Conservation (phyloP, 1,284 basidiomycete genomes). For the Rhodofomes roseus region DNA sequence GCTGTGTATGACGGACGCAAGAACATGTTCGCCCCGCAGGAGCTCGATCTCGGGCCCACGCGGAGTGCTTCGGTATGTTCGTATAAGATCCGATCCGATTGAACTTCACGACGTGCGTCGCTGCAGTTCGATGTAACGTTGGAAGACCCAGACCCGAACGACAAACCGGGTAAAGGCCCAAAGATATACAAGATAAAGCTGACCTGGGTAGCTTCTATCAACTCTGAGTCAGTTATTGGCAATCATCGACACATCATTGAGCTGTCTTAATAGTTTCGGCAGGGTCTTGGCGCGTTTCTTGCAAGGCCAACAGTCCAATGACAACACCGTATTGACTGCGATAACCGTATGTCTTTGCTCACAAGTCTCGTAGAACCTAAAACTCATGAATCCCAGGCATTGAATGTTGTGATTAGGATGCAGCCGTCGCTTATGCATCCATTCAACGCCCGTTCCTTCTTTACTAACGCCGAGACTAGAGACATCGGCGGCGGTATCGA, state of each 20-base stretch:
- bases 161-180: slow-evolving; percentile 35
- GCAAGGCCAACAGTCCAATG: slow-evolving; percentile 61
- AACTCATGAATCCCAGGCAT: slow-evolving; percentile 39
- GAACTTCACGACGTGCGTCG: background rate
- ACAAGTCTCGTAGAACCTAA: background rate
- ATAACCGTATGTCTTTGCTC: slow-evolving; percentile 49
- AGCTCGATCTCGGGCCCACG: slow-evolving; percentile 50
- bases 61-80: slow-evolving; percentile 23
- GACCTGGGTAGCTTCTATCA: slow-evolving; percentile 68
- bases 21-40: slow-evolving; percentile 61
- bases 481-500: slow-evolving; percentile 67
- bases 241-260: background rate
- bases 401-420: slow-evolving; percentile 76
- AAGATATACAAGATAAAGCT: slow-evolving; percentile 61
- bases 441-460: slow-evolving; percentile 75
- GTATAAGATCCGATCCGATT: background rate
- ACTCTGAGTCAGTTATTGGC: slow-evolving; percentile 63
- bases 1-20: slow-evolving; percentile 78
- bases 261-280: background rate
- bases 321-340: slow-evolving; percentile 66
- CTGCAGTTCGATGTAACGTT: slow-evolving; percentile 61
- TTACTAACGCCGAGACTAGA: slow-evolving; percentile 59
- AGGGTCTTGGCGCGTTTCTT: slow-evolving; percentile 67
- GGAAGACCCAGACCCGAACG: slow-evolving; percentile 9
- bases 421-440: slow-evolving; percentile 65